phyloP scores from a whole-genome alignment of 306 rosid genomes.

The Lathyrus oleraceus region DNA sequence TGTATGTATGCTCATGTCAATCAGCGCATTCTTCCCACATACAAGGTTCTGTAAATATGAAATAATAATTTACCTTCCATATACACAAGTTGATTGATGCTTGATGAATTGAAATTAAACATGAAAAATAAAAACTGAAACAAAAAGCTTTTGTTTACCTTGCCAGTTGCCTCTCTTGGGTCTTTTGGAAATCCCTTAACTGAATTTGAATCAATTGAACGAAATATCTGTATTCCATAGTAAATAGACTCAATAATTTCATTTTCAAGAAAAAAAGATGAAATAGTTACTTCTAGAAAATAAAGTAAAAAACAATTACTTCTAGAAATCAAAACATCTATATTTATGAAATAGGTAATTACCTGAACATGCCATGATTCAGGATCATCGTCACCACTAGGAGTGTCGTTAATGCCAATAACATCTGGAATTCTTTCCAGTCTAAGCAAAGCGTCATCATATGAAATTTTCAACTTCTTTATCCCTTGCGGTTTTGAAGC shows the following conservation, averaged over 20 bases:
- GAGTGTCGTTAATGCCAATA: constrained; percentile 58
- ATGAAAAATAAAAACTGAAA: constrained; percentile 29
- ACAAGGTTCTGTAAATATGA: constrained; percentile 67
- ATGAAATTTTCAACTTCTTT: constrained; percentile 66
- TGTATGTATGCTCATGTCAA: constrained; percentile 93
- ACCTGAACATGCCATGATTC: constrained; percentile 99
- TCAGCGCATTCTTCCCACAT: constrained; percentile 85
- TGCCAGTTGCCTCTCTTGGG: constrained; percentile 77
- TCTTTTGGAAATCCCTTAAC: constrained; percentile 87
- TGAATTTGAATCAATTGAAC: constrained; percentile 93
- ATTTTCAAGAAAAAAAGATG: constrained; percentile 12
- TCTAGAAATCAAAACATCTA: constrained; percentile 22
- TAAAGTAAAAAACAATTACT: background rate
- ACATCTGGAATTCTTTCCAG: constrained; percentile 86
- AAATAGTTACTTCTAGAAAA: constrained; percentile 21
- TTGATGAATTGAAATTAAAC: constrained; percentile 26
- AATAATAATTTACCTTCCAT: constrained; percentile 32
- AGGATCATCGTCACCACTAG: constrained; percentile 60
- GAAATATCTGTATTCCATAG: constrained; percentile 70
- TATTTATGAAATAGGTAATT: constrained; percentile 18
- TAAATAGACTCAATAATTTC: constrained; percentile 26
- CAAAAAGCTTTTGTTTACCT: constrained; percentile 54
- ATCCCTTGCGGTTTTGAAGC: constrained; percentile 91
- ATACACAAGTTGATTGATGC: constrained; percentile 8
- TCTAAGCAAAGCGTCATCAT: constrained; percentile 83